Conservation (phyloP, 1,284 basidiomycete species). For the Hemileia vastatrix region DNA sequence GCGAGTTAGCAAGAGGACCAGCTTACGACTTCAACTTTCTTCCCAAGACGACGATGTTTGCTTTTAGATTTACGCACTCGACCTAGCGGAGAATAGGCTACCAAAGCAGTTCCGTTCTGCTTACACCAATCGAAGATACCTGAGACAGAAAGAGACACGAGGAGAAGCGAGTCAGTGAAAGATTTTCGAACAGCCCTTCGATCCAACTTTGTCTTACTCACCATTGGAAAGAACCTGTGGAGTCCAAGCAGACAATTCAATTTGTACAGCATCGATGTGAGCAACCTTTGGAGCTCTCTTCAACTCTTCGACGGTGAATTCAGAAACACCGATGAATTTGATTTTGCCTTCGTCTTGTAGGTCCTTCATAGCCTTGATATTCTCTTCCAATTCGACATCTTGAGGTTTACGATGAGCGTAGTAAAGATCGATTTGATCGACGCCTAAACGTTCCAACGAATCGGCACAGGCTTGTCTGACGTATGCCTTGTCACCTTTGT, state of each 20-base stretch:
- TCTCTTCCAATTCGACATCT: slow-evolving; percentile 30
- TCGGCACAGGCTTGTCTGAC: slow-evolving; percentile 29
- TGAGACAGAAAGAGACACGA: too few relatives aligned
- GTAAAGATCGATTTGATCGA: slow-evolving; percentile 37
- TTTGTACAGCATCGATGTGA: slow-evolving; percentile 36
- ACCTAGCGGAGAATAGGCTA: slow-evolving; percentile 29
- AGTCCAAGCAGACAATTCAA: slow-evolving; percentile 37
- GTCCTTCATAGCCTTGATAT: slow-evolving; percentile 32
- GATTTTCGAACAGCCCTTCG: background rate
- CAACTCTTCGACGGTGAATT: slow-evolving; percentile 35
- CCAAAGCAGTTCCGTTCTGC: slow-evolving; percentile 25
- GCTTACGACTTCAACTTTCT: too few relatives aligned
- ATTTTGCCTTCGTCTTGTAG: slow-evolving; percentile 38
- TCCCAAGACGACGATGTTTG: too few relatives aligned
- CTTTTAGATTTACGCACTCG: too few relatives aligned
- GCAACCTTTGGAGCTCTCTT: slow-evolving; percentile 28
- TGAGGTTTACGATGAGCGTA: slow-evolving; percentile 33
- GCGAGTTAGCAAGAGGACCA: too few relatives aligned
- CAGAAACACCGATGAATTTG: slow-evolving; percentile 33
- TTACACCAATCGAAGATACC: slow-evolving; percentile 31
- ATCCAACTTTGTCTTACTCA: background rate
- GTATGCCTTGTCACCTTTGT: slow-evolving; percentile 29
- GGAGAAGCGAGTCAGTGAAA: too few relatives aligned
- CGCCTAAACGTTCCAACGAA: slow-evolving; percentile 41
- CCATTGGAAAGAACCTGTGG: slow-evolving; percentile 34